phyloP scores from a whole-genome alignment of 148 eudicot species.

The Silene uniflora region DNA sequence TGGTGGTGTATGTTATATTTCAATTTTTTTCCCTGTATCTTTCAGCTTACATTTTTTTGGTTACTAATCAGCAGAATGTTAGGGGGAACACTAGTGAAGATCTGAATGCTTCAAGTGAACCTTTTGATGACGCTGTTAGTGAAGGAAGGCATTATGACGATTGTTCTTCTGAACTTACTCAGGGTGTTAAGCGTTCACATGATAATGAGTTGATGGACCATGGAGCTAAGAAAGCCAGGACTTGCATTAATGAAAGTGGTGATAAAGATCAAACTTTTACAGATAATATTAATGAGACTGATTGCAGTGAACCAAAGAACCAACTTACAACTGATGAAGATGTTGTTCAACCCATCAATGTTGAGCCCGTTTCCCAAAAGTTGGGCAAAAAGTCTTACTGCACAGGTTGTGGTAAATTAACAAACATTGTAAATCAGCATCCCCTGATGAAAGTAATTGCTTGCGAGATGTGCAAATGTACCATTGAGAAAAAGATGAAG shows the following conservation, averaged over 20 bases:
- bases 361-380: conserved; percentile 16
- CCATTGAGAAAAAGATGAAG: conserved; percentile 47
- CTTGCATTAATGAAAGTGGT: conserved; percentile 31
- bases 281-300: conserved; percentile 22
- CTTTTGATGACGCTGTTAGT: conserved; percentile 21
- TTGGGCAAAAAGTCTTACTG: conserved; percentile 40
- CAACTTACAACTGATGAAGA: conserved; percentile 25
- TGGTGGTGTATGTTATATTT: not conserved
- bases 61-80: conserved; percentile 9
- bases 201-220: conserved; percentile 35
- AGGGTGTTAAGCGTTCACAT: conserved; percentile 47
- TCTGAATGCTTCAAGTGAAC: conserved; percentile 21
- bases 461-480: conserved; percentile 57
- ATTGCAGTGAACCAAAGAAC: conserved; percentile 9
- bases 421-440: conserved; percentile 46
- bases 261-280: conserved; percentile 27
- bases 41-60: conserved; percentile 16
- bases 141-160: conserved; percentile 21
- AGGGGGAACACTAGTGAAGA: conserved; percentile 20
- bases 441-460: conserved; percentile 65
- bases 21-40: not conserved
- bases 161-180: conserved; percentile 28
- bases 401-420: conserved; percentile 57
- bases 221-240: conserved; percentile 41
- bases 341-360: conserved; percentile 20